Evolutionary conservation across 768 basidiomycete genomes (phyloP).

Genomic region (Amanita phalloides): DNA sequence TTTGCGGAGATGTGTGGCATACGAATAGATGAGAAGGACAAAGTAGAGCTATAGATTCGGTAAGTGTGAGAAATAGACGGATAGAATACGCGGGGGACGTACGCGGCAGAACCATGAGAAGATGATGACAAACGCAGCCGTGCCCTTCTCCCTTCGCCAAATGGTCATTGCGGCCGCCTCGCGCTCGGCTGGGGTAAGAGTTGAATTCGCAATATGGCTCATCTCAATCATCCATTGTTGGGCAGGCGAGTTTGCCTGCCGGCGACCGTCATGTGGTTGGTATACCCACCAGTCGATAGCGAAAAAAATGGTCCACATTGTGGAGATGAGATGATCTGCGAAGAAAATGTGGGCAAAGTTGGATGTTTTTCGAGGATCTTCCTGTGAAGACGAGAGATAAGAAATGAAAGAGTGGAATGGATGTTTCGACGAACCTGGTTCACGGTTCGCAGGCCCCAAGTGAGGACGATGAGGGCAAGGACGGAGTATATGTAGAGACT

Average conservation of each 20-base stretch:
- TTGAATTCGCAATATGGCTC: conserved; percentile 36
- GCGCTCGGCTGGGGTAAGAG: conserved; percentile 56
- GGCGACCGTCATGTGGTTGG: conserved; percentile 84
- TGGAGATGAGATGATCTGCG: conserved; percentile 84
- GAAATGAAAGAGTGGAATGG: conserved; percentile 2
- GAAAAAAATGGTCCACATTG: conserved; percentile 89
- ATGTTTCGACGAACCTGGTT: conserved; percentile 50
- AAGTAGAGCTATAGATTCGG: conserved; percentile 68
- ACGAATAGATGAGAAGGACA: conserved; percentile 83
- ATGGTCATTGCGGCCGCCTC: conserved; percentile 65
- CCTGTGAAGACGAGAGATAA: conserved; percentile 37
- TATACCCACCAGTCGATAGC: conserved; percentile 85
- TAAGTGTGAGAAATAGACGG: conserved; percentile 3
- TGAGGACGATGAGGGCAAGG: conserved; percentile 64
- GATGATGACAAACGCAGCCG: conserved; percentile 66
- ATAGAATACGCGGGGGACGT: conserved; percentile 12
- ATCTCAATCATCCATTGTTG: conserved; percentile 76
- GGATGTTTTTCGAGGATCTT: conserved; percentile 74
- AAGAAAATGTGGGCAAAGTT: conserved; percentile 90
- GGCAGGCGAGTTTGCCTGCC: conserved; percentile 73
- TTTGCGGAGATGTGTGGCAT: conserved; percentile 83
- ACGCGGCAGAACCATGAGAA: conserved; percentile 88
- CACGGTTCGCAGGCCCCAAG: conserved; percentile 84
- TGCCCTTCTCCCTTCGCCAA: conserved; percentile 86
- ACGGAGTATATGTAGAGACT: conserved; percentile 92